A percentile compares a stretch with the other conserved stretches of the same genome.
phyloP scores from a whole-genome alignment of 306 rosid genomes.

The Hippophae rhamnoides region DNA sequence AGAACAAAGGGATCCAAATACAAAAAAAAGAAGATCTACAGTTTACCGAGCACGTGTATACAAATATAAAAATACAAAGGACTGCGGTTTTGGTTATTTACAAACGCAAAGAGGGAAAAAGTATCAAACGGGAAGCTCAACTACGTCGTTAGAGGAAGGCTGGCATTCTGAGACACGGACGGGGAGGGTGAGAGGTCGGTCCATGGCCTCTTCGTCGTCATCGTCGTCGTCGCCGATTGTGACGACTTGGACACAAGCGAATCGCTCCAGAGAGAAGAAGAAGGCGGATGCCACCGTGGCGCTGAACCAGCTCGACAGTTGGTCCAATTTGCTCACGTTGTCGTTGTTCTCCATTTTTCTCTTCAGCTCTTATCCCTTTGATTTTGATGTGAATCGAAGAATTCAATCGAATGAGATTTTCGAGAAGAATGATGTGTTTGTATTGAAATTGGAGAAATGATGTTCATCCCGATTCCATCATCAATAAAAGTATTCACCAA shows the following conservation, averaged over 20 bases:
- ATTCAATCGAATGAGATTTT: too few species aligned
- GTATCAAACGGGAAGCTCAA: constrained; percentile 33
- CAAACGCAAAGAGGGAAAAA: constrained; percentile 3
- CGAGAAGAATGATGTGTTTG: too few species aligned
- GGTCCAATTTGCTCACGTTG: constrained; percentile 48
- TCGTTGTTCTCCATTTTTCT: constrained; percentile 15
- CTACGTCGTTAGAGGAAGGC: constrained; percentile 10
- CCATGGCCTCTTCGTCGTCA: constrained; percentile 25
- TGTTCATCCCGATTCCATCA: too few species aligned
- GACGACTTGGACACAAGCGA: constrained; percentile 64
- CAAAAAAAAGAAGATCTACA: neutral
- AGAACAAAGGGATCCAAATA: neutral
- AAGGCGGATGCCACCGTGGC: constrained; percentile 50
- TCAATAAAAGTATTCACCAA: too few species aligned
- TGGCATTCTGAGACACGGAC: neutral
- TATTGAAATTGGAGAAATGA: too few species aligned
- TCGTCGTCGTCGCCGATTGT: constrained; percentile 44
- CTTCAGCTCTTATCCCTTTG: neutral
- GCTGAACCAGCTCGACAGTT: constrained; percentile 48
- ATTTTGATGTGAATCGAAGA: neutral
- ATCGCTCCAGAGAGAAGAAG: constrained; percentile 80
- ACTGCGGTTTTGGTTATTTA: neutral
- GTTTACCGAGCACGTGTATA: neutral
- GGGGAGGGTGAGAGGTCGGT: constrained; percentile 15
- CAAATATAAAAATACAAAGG: neutral